These are phyloP conservation scores for Naegleria gruberi DNA, from an alignment of 208 protist species.

Conservation along the genomic window DNA sequence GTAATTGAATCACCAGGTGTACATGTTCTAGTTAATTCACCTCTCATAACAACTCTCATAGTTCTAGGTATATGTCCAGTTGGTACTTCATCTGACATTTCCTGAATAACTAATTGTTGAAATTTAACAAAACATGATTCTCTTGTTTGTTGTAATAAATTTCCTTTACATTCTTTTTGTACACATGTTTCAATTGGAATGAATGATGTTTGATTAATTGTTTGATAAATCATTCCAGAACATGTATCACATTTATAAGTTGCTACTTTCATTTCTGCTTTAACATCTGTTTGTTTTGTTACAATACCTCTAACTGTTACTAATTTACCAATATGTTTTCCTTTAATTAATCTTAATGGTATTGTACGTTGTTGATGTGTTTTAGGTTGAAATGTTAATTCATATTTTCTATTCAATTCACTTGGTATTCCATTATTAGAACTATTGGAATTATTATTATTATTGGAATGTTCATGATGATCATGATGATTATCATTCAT, in stretches of 20 bases:
- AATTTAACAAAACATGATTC: background rate
- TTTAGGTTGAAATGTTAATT: background rate
- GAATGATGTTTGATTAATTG: background rate
- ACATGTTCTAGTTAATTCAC: conserved; percentile 14
- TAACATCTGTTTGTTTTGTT: conserved; percentile 17
- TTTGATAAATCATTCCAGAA: conserved; percentile 10
- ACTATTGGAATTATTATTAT: too few species aligned
- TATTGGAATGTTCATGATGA: too few species aligned
- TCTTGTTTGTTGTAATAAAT: conserved; percentile 12
- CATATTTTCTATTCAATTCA: background rate
- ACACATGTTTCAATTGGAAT: background rate
- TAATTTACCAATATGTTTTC: conserved; percentile 12
- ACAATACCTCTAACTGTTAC: conserved; percentile 8
- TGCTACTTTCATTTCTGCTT: background rate
- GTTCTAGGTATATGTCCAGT: conserved; percentile 2
- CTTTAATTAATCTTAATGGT: background rate
- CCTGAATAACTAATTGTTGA: conserved; percentile 20
- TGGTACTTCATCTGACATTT: conserved; percentile 20
- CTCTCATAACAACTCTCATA: background rate
- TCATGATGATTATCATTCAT: too few species aligned
- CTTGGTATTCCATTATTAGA: too few species aligned
- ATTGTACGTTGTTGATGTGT: background rate
- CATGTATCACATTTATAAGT: conserved; percentile 20
- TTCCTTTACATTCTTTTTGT: conserved; percentile 12
- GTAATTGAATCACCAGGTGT: conserved; percentile 2